phyloP scores from a whole-genome alignment of 2,329 filamentous ascomycete species.

The Cyphellophora attinorum region DNA sequence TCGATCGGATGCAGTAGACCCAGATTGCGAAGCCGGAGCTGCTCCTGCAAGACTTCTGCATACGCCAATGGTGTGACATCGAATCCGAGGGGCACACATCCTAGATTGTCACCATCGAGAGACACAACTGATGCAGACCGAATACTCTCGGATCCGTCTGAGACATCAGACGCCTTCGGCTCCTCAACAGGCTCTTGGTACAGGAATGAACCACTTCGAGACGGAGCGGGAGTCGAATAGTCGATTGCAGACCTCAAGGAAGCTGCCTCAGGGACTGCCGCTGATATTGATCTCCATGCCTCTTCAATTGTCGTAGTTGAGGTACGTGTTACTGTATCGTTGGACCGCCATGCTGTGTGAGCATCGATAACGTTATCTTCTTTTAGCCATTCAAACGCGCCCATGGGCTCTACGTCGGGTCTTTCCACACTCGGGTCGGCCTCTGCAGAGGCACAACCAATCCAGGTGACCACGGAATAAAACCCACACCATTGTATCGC shows the following conservation, averaged over 20 bases:
- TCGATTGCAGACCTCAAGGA: background rate
- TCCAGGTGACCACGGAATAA: conserved; percentile 36
- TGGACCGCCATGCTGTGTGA: conserved; percentile 33
- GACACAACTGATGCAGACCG: background rate
- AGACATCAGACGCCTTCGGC: background rate
- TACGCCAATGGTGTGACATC: conserved; percentile 32
- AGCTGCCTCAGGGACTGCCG: background rate
- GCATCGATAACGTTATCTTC: conserved; percentile 33
- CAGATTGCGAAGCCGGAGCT: conserved; percentile 32
- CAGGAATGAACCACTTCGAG: background rate
- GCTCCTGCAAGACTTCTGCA: conserved; percentile 34
- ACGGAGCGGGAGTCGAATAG: background rate
- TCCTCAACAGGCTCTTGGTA: background rate
- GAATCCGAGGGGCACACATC: conserved; percentile 39
- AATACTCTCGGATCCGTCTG: background rate
- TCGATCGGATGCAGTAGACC: conserved; percentile 31
- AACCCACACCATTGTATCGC: conserved; percentile 38
- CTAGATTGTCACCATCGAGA: conserved; percentile 20
- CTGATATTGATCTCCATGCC: background rate
- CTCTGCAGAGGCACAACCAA: conserved; percentile 27
- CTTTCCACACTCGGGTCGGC: conserved; percentile 17
- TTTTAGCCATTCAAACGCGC: conserved; percentile 39
- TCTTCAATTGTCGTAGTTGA: background rate
- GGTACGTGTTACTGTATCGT: conserved; percentile 10
- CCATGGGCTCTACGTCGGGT: conserved; percentile 30